These are phyloP conservation scores for Ramichloridium luteum DNA, from an alignment of 2,329 filamentous ascomycete genomes.

Conservation along the genomic window DNA sequence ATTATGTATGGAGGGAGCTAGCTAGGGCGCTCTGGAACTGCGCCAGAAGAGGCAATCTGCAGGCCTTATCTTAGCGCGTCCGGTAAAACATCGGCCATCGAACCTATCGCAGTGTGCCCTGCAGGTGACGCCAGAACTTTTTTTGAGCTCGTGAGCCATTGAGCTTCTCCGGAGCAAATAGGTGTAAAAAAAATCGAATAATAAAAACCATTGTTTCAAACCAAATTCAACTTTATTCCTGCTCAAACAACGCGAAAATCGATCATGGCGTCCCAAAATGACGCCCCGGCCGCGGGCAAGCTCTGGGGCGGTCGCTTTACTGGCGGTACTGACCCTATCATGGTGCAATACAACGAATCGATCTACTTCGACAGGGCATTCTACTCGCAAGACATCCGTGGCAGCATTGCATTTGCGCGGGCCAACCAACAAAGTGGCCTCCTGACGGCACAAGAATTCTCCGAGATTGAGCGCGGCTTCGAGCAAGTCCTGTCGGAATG, in stretches of 20 bases:
- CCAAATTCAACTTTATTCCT: too few relatives aligned
- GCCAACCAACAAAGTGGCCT: constrained; percentile 68
- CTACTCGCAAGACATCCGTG: constrained; percentile 68
- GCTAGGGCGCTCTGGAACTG: too few relatives aligned
- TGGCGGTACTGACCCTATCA: constrained; percentile 69
- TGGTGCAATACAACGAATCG: constrained; percentile 73
- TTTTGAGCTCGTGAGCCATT: too few relatives aligned
- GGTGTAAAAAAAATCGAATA: too few relatives aligned
- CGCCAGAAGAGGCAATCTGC: too few relatives aligned
- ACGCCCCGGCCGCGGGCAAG: constrained; percentile 29
- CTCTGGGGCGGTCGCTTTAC: constrained; percentile 52
- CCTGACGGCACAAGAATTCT: constrained; percentile 59
- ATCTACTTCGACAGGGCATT: constrained; percentile 69
- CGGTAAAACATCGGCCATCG: too few relatives aligned
- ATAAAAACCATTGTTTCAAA: too few relatives aligned
- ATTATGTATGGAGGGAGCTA: too few relatives aligned
- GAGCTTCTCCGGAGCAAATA: too few relatives aligned
- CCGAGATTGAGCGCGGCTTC: constrained; percentile 61
- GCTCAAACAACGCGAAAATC: background rate
- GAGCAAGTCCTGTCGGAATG: constrained; percentile 42
- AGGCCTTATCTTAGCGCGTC: too few relatives aligned
- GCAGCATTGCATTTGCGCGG: constrained; percentile 68
- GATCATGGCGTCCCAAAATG: constrained; percentile 11
- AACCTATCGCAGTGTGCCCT: too few relatives aligned
- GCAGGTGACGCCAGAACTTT: too few relatives aligned